A percentile compares a stretch with the other conserved stretches of the same genome.
phyloP scores from a whole-genome alignment of 805 yeast genomes.

The Metschnikowia similis region DNA sequence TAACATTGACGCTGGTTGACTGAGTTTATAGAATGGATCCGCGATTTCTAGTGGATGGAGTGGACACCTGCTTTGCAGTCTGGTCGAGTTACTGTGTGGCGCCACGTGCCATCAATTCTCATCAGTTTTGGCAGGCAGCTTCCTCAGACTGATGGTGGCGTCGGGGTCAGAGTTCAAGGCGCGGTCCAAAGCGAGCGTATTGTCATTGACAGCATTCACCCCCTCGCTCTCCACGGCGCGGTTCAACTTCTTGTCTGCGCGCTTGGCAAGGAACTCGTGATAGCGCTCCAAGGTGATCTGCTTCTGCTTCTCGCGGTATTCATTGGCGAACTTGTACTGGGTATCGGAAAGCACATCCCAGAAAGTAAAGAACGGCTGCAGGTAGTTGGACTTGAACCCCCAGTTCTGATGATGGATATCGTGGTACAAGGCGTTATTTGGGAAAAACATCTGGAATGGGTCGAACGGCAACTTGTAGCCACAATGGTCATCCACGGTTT shows the following conservation, averaged over 20 bases:
- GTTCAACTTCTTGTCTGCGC: conserved; percentile 10
- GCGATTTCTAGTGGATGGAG: too few relatives aligned
- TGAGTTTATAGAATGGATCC: too few relatives aligned
- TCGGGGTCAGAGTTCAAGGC: conserved; percentile 1
- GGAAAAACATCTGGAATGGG: conserved; percentile 84
- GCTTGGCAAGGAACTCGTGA: conserved; percentile 44
- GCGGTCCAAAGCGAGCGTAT: not conserved
- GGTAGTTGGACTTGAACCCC: conserved; percentile 88
- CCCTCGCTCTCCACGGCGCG: not conserved
- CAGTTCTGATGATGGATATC: conserved; percentile 97
- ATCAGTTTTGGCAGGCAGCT: not conserved
- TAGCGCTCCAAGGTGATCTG: conserved; percentile 65
- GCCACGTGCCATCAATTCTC: too few relatives aligned
- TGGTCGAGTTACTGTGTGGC: too few relatives aligned
- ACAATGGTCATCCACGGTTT: conserved; percentile 97
- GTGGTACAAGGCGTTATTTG: conserved; percentile 92
- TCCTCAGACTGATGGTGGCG: not conserved
- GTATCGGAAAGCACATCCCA: conserved; percentile 83
- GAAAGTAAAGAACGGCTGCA: conserved; percentile 93
- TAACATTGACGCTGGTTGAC: too few relatives aligned
- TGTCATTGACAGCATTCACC: not conserved
- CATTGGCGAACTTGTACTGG: conserved; percentile 57
- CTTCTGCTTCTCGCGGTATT: conserved; percentile 61
- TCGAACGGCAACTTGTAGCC: conserved; percentile 95
- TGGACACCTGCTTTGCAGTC: too few relatives aligned